Conservation (phyloP, 108 stramenopile genomes). For the Parietichytrium sp. region DNA sequence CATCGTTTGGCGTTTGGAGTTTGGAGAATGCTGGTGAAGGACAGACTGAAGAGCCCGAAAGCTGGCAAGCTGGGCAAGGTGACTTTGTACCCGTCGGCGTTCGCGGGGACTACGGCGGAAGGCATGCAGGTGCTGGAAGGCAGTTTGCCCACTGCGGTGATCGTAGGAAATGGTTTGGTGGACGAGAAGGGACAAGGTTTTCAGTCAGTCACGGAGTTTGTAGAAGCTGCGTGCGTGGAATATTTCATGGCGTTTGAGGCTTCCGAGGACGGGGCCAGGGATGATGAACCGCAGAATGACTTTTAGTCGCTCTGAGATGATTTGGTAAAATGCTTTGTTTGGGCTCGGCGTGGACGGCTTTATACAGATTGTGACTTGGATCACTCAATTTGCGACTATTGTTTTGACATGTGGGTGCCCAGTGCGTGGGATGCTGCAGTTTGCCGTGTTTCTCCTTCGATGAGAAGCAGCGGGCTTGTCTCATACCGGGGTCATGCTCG, state of each 20-base stretch:
- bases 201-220: neutral
- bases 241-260: neutral
- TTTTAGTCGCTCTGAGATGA: neutral
- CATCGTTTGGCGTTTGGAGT: too few relatives aligned
- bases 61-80: conserved; percentile 13
- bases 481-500: too few relatives aligned
- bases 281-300: neutral
- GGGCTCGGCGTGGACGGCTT: neutral
- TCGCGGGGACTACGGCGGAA: neutral
- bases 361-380: neutral
- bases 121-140: neutral
- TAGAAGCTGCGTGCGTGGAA: conserved; percentile 19
- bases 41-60: too few relatives aligned
- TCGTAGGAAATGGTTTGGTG: neutral
- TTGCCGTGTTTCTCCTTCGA: too few relatives aligned
- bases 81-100: conserved; percentile 25
- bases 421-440: too few relatives aligned
- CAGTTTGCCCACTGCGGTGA: neutral
- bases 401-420: neutral
- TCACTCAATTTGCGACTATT: neutral
- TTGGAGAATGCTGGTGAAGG: too few relatives aligned
- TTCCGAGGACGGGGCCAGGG: neutral
- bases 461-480: too few relatives aligned
- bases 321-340: neutral
- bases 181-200: neutral